Conservation (phyloP, 371 early-diverging fungal genomes). For the Polyrhizophydium stewartii region DNA sequence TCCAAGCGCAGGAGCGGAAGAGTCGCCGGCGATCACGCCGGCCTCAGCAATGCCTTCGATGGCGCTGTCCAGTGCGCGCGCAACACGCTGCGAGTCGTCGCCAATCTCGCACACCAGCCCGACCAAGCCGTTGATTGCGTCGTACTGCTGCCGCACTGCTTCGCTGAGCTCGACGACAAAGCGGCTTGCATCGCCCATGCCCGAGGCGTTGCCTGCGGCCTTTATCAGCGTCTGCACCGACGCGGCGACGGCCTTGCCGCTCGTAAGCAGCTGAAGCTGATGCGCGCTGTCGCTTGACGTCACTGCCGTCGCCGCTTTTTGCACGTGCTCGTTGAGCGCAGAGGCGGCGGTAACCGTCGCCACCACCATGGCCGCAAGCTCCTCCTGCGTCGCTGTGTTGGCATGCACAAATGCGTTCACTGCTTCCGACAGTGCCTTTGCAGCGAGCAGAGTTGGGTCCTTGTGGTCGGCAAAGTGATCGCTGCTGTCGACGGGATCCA, state of each 20-base stretch:
- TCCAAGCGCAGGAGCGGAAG: conserved; percentile 39
- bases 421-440: conserved; percentile 32
- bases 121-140: conserved; percentile 30
- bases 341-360: conserved; percentile 16
- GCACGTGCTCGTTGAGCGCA: conserved; percentile 23
- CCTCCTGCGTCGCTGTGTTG: conserved; percentile 29
- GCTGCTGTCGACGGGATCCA: conserved; percentile 36
- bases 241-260: conserved; percentile 28
- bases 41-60: conserved; percentile 27
- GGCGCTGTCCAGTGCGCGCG: conserved; percentile 28
- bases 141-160: conserved; percentile 24
- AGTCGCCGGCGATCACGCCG: conserved; percentile 10
- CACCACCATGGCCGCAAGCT: conserved; percentile 19
- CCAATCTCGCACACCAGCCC: conserved; percentile 30
- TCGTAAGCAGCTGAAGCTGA: conserved; percentile 42
- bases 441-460: conserved; percentile 29
- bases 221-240: conserved; percentile 28
- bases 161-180: conserved; percentile 22
- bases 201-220: conserved; percentile 24
- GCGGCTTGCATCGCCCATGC: conserved; percentile 18
- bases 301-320: conserved; percentile 32
- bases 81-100: conserved; percentile 36
- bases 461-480: conserved; percentile 36
- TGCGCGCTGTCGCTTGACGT: conserved; percentile 44
- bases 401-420: conserved; percentile 31